Evolutionary conservation across 768 basidiomycete species (phyloP), one percentile per base, ranked within the genome.

Genomic region (Pleurotus pulmonarius): DNA sequence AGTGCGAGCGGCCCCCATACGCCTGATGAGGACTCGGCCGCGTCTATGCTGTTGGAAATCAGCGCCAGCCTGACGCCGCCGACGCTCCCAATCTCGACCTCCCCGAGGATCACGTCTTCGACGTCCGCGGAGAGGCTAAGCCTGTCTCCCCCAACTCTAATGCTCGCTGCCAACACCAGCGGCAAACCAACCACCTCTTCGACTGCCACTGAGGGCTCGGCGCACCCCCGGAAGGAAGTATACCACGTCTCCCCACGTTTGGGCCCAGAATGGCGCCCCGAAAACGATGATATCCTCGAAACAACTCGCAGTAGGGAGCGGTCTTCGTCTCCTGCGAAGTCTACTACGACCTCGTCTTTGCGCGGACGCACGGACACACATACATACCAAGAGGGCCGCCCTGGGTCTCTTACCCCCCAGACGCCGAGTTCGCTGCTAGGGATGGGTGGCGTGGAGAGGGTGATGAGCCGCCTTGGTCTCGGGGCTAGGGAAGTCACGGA

Each of bases 1-100:
- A 39, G 25, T 41, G 16, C 56, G 58, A 46, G 56, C 58, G 46
- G 46, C 41, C 55, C 43, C 39, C 76, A 73, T 46, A 82, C 83
- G 4, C 80, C 83, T 0, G 88, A 89, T 54, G 88, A 90, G 64
- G 85, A 89, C 70, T 78, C 75, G 0, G 87, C 87, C 0, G 87
- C 87, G 13, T 82, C 87, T 3, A 70, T 89, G 58, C 67, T 88
- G 12, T 67, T 89, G 39, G 83, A 87, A 58, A 88, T 89, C 58
- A 78, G 81, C 60, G 72, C 76, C 1, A 78, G 79, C 29, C 72
- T 74, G 38, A 72, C 76, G 7, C 58, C 58, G 34, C 64, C 64
- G 11, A 60, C 56, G 13, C 49, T 26, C 3, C 43, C 59, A 15
- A 6, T 18, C 4, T 24, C 55, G 11, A 13, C 49, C 52, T 24